Conservation (phyloP, 1,284 basidiomycete species). For the Apiotrichum akiyoshidainum region DNA sequence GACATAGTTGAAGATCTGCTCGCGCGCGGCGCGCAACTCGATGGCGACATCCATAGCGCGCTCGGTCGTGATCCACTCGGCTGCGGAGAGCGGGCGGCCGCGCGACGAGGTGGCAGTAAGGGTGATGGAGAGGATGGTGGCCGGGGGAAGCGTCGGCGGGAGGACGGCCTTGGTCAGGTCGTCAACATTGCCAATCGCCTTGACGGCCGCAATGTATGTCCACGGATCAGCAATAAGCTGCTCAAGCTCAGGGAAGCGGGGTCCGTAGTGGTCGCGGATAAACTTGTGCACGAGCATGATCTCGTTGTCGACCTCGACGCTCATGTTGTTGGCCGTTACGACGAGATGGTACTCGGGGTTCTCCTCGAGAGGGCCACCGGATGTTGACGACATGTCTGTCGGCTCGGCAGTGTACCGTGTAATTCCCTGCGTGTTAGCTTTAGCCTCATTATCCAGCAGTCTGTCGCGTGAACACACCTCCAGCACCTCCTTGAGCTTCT, state of each 20-base stretch:
- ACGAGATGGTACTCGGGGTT: constrained; percentile 96
- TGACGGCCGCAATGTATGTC: constrained; percentile 89
- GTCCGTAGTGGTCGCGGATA: constrained; percentile 94
- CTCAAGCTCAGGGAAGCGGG: constrained; percentile 95
- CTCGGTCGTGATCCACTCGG: constrained; percentile 75
- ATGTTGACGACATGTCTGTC: constrained; percentile 65
- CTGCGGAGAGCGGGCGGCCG: constrained; percentile 67
- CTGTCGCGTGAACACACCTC: constrained; percentile 54
- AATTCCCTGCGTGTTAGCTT: constrained; percentile 64
- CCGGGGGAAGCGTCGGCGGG: constrained; percentile 76
- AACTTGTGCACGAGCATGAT: constrained; percentile 98
- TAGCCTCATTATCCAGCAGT: no score
- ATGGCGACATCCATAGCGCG: constrained; percentile 84
- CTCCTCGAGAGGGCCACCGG: constrained; percentile 69
- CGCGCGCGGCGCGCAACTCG: constrained; percentile 79
- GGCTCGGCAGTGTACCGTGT: constrained; percentile 75
- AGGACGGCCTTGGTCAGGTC: constrained; percentile 81
- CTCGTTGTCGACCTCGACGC: constrained; percentile 98
- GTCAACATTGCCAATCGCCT: constrained; percentile 78
- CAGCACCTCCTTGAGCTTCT: constrained; percentile 78
- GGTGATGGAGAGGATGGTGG: constrained; percentile 91
- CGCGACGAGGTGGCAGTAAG: constrained; percentile 90
- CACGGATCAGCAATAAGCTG: constrained; percentile 86
- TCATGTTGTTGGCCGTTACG: constrained; percentile 95
- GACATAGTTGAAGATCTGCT: constrained; percentile 97